These are phyloP conservation scores for Coemansia sp. DNA, from an alignment of 192 early-diverging fungal species.

Conservation along the genomic window DNA sequence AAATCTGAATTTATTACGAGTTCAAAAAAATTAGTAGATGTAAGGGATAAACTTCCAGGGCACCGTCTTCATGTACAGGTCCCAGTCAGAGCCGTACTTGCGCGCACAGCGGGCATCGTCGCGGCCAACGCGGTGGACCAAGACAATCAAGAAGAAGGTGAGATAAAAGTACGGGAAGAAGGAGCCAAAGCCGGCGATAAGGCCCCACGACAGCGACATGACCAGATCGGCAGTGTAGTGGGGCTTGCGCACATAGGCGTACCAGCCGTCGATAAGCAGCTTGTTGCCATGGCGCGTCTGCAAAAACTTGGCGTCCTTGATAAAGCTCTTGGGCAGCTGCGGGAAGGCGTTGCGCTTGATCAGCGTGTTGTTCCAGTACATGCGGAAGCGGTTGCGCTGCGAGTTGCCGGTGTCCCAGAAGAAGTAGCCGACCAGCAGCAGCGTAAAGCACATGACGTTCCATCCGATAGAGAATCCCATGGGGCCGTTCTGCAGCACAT, in stretches of 20 bases:
- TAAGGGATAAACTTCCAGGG: conserved; percentile 84
- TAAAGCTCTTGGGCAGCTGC: conserved; percentile 59
- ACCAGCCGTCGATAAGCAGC: conserved; percentile 88
- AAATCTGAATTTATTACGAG: too few relatives aligned
- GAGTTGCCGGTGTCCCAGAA: conserved; percentile 90
- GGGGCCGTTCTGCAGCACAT: conserved; percentile 69
- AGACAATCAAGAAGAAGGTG: conserved; percentile 86
- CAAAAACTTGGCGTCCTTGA: conserved; percentile 81
- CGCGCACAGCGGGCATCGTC: conserved; percentile 84
- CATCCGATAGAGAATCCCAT: conserved; percentile 58
- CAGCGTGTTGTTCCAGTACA: conserved; percentile 53
- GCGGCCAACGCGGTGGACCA: conserved; percentile 84
- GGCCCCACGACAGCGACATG: conserved; percentile 87
- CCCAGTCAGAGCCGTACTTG: conserved; percentile 96
- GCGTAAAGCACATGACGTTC: conserved; percentile 44
- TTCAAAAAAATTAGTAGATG: conserved; percentile 52
- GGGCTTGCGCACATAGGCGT: conserved; percentile 86
- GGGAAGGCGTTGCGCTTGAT: conserved; percentile 56
- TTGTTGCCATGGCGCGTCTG: conserved; percentile 78
- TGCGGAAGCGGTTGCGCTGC: conserved; percentile 88
- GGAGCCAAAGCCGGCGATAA: conserved; percentile 78
- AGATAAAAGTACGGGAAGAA: conserved; percentile 93
- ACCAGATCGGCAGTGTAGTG: conserved; percentile 95
- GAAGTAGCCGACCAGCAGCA: conserved; percentile 61
- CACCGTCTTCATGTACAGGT: conserved; percentile 78